phyloP scores from a whole-genome alignment of 306 rosid species.

The Quercus wislizeni region DNA sequence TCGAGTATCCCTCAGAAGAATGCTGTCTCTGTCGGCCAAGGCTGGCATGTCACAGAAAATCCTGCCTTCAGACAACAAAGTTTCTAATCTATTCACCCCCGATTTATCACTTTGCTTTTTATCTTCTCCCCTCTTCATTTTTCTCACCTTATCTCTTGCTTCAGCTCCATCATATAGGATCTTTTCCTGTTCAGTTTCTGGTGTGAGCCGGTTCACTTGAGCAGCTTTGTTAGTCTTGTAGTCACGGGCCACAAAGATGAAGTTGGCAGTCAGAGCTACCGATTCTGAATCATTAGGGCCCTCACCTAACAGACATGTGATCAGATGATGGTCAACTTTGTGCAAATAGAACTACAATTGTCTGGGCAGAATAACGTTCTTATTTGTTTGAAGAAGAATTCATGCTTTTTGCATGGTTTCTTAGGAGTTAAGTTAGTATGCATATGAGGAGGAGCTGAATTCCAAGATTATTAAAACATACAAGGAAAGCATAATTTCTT shows the following conservation, averaged over 20 bases:
- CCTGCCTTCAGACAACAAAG: slow-evolving; percentile 71
- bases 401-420: neutral
- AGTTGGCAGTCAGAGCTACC: slow-evolving; percentile 78
- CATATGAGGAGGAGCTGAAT: neutral
- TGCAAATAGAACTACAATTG: neutral
- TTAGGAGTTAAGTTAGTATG: neutral
- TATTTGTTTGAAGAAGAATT: neutral
- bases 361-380: neutral
- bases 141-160: slow-evolving; percentile 63
- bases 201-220: slow-evolving; percentile 72
- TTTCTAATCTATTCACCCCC: slow-evolving; percentile 36
- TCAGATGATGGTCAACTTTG: neutral
- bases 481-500: neutral
- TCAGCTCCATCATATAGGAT: slow-evolving; percentile 73
- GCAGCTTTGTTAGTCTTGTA: slow-evolving; percentile 86
- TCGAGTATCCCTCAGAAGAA: slow-evolving; percentile 76
- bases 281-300: slow-evolving; percentile 41
- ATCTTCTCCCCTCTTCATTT: slow-evolving; percentile 55
- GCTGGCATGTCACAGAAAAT: slow-evolving; percentile 91
- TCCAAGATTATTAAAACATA: neutral
- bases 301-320: slow-evolving; percentile 20
- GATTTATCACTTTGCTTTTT: slow-evolving; percentile 48
- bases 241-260: slow-evolving; percentile 97
- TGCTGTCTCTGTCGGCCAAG: slow-evolving; percentile 88
- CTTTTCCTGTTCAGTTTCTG: slow-evolving; percentile 72